A percentile compares a stretch with the other conserved stretches of the same genome.
Evolutionary conservation across 305 asterid genomes (phyloP).

Genomic region (Fraxinus floribunda): DNA sequence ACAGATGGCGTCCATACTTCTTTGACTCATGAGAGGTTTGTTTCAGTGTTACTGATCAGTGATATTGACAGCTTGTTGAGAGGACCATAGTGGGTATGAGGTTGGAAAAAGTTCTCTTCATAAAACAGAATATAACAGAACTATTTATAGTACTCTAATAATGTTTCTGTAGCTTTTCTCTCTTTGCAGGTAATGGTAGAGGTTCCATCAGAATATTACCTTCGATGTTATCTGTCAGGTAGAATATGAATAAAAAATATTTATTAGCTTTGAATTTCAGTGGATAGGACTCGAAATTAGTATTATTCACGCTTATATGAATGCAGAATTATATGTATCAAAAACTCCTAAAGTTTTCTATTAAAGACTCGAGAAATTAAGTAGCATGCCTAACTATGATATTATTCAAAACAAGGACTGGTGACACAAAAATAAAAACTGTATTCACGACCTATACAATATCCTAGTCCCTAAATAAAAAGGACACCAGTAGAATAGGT

Average conservation of each 20-base stretch:
- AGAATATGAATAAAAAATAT: background rate
- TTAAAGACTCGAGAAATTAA: background rate
- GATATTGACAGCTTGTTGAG: background rate
- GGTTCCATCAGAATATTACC: background rate
- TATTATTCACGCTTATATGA: background rate
- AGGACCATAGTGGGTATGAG: background rate
- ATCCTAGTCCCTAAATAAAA: background rate
- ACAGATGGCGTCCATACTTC: background rate
- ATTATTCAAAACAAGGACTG: background rate
- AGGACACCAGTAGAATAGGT: background rate
- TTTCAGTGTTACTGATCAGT: background rate
- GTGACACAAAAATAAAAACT: background rate
- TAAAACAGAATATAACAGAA: slow-evolving; percentile 10
- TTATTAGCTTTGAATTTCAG: background rate
- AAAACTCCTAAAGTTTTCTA: background rate
- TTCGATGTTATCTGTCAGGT: background rate
- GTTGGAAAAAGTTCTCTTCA: background rate
- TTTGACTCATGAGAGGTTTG: background rate
- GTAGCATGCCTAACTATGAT: background rate
- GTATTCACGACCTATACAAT: background rate
- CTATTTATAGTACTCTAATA: background rate
- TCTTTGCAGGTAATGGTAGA: slow-evolving; percentile 14
- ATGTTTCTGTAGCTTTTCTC: slow-evolving; percentile 7
- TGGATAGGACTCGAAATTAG: background rate
- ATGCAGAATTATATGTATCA: background rate